Conservation (phyloP, 768 basidiomycete species). For the Termitomyces sp. region DNA sequence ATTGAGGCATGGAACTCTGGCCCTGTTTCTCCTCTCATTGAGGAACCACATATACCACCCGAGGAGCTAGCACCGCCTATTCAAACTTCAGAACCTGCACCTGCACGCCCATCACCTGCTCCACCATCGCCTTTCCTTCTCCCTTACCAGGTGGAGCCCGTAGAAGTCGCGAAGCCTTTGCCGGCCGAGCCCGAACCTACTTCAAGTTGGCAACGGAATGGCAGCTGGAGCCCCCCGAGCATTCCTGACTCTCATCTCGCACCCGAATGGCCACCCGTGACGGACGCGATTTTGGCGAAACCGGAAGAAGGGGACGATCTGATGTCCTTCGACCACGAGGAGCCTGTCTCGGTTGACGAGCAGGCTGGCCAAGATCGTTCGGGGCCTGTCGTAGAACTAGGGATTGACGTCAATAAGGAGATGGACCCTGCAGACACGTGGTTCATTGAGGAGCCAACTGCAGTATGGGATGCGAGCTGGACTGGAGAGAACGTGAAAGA, state of each 20-base stretch:
- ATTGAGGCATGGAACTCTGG: not conserved
- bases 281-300: not conserved
- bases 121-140: not conserved
- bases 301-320: not conserved
- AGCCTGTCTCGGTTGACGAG: not conserved
- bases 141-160: not conserved
- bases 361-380: not conserved
- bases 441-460: slow-evolving; percentile 16
- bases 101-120: not conserved
- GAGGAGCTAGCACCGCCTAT: not conserved
- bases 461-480: slow-evolving; percentile 13
- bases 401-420: not conserved
- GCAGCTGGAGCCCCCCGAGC: slow-evolving; percentile 8
- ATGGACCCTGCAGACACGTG: slow-evolving; percentile 16
- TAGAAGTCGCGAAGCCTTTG: not conserved
- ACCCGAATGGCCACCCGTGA: not conserved
- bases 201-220: slow-evolving; percentile 11
- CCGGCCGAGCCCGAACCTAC: not conserved
- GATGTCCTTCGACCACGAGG: not conserved
- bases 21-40: not conserved
- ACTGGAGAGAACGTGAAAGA: slow-evolving; percentile 5
- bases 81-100: not conserved
- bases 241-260: not conserved
- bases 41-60: not conserved
- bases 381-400: not conserved